Evolutionary conservation across 257 asterid species (phyloP).

Genomic region (Cinchona pubescens): DNA sequence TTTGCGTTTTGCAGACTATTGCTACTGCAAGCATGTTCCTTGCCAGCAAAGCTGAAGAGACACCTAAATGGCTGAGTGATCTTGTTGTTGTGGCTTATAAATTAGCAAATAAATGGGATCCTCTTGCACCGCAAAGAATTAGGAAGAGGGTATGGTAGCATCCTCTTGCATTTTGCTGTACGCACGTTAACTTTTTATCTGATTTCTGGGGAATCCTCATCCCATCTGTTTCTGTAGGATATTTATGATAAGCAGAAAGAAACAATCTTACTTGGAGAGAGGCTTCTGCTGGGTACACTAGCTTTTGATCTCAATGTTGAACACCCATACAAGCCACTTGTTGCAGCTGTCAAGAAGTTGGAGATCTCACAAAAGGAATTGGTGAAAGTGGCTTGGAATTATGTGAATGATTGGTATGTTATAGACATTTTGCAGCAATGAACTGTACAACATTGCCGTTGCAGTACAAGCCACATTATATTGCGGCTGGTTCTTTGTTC

Average conservation of each 20-base stretch:
- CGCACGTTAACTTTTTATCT: neutral
- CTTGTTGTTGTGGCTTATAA: constrained; percentile 43
- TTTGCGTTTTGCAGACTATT: constrained; percentile 40
- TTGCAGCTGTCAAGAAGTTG: constrained; percentile 48
- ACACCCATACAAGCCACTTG: constrained; percentile 60
- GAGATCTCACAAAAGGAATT: constrained; percentile 43
- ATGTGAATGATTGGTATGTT: constrained; percentile 54
- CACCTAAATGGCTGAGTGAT: constrained; percentile 55
- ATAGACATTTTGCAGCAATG: constrained; percentile 34
- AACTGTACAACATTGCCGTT: constrained; percentile 53
- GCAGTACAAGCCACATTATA: constrained; percentile 59
- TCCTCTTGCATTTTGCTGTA: neutral
- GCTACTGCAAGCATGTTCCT: constrained; percentile 60
- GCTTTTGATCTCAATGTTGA: constrained; percentile 61
- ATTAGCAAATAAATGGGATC: constrained; percentile 52
- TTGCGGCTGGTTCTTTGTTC: constrained; percentile 58
- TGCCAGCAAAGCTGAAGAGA: constrained; percentile 61
- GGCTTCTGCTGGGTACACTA: constrained; percentile 47
- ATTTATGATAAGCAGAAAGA: constrained; percentile 50
- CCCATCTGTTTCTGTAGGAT: constrained; percentile 34
- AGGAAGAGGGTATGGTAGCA: constrained; percentile 40
- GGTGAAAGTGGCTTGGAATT: constrained; percentile 59
- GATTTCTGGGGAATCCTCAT: constrained; percentile 8
- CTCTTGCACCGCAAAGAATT: constrained; percentile 51
- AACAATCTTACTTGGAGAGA: constrained; percentile 42